These are phyloP conservation scores for Naematelia encephala DNA, from an alignment of 768 basidiomycete species.

Conservation along the genomic window DNA sequence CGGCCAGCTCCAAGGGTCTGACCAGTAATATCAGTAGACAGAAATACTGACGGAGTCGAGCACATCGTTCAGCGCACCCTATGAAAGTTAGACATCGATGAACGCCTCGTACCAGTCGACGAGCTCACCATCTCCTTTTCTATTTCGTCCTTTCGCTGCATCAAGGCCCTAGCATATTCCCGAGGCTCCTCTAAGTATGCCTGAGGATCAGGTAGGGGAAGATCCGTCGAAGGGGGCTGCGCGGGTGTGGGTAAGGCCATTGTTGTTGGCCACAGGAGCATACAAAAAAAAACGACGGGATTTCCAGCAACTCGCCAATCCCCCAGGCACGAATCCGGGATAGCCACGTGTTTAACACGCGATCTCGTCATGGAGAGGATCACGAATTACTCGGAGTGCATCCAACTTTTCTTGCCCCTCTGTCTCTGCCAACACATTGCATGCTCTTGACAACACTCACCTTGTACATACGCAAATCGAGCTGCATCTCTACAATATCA, in stretches of 20 bases:
- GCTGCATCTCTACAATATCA: neutral
- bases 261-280: neutral
- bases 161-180: conserved; percentile 60
- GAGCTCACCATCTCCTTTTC: conserved; percentile 66
- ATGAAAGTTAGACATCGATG: conserved; percentile 52
- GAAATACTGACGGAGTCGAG: conserved; percentile 29
- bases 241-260: conserved; percentile 21
- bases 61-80: conserved; percentile 38
- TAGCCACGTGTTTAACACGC: neutral
- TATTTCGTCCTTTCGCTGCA: conserved; percentile 66
- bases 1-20: neutral
- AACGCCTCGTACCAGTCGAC: conserved; percentile 57
- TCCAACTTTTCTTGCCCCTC: too few relatives aligned
- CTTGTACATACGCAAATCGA: neutral
- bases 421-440: neutral
- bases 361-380: neutral
- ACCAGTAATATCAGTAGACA: neutral
- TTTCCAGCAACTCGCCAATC: neutral
- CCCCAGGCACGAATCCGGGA: neutral
- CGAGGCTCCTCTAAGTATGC: conserved; percentile 40
- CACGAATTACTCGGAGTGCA: too few relatives aligned
- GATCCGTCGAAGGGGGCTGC: conserved; percentile 11
- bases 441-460: neutral
- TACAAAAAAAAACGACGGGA: neutral
- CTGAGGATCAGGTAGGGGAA: conserved; percentile 38